A percentile compares a stretch with the other conserved stretches of the same genome.
Conservation (phyloP, 108 stramenopile genomes). For the Cafeteria roenbergensis region DNA sequence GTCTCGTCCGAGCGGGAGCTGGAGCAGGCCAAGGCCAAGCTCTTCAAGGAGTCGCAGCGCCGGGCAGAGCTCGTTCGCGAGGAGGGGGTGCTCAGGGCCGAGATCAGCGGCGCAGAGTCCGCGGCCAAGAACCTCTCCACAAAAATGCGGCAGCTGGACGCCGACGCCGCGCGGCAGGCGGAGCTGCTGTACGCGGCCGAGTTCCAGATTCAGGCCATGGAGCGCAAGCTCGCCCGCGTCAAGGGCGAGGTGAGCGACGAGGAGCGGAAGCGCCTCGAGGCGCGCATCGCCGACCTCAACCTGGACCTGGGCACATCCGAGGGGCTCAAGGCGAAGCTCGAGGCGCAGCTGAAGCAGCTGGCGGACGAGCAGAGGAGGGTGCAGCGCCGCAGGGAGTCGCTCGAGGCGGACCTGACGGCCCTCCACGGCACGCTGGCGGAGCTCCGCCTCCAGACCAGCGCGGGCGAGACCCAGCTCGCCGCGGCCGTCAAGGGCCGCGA, state of each 20-base stretch:
- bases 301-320: constrained; percentile 30
- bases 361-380: constrained; percentile 45
- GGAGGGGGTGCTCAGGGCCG: constrained; percentile 53
- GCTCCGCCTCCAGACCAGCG: constrained; percentile 48
- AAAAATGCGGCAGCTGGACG: constrained; percentile 50
- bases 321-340: constrained; percentile 38
- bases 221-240: constrained; percentile 63
- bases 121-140: constrained; percentile 41
- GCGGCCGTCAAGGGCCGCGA: constrained; percentile 31
- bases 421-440: constrained; percentile 36
- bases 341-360: constrained; percentile 49
- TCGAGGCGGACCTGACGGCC: constrained; percentile 24
- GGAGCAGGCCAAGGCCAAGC: constrained; percentile 36
- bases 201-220: constrained; percentile 68
- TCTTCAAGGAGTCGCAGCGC: constrained; percentile 49
- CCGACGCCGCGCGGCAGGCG: constrained; percentile 47
- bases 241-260: constrained; percentile 61
- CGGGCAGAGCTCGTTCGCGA: constrained; percentile 42
- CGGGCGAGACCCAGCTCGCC: constrained; percentile 45
- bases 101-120: constrained; percentile 51
- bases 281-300: constrained; percentile 48
- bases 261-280: constrained; percentile 49
- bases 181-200: constrained; percentile 65
- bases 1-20: constrained; percentile 34
- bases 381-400: constrained; percentile 29